These are phyloP conservation scores for Cladosporium phlei DNA, from an alignment of 2,329 filamentous ascomycete species.

Conservation along the genomic window DNA sequence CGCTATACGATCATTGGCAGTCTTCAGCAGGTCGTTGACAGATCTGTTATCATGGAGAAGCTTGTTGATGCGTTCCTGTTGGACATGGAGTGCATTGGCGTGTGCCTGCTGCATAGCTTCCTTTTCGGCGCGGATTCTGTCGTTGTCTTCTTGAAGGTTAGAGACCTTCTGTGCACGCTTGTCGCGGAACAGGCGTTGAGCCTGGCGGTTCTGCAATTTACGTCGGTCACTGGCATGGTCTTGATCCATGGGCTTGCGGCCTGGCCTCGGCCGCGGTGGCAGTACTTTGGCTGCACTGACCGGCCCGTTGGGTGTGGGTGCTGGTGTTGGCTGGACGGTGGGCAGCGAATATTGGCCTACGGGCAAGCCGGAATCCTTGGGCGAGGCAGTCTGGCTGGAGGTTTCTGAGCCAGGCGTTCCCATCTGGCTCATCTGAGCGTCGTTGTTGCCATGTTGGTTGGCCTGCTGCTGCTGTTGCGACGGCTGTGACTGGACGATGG, in stretches of 20 bases:
- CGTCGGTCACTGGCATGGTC: slow-evolving; percentile 90
- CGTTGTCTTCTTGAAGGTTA: slow-evolving; percentile 45
- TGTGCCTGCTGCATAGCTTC: slow-evolving; percentile 41
- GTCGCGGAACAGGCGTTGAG: slow-evolving; percentile 86
- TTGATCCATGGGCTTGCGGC: slow-evolving; percentile 71
- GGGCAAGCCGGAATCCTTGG: too few species aligned
- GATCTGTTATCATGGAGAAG: too few species aligned
- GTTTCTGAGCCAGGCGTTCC: too few species aligned
- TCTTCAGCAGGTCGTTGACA: slow-evolving; percentile 10
- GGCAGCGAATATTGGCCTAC: neutral
- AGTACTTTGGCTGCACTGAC: slow-evolving; percentile 35
- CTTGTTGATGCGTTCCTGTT: neutral
- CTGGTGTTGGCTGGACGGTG: neutral
- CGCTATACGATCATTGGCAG: too few species aligned
- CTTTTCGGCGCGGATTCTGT: slow-evolving; percentile 17
- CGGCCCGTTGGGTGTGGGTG: slow-evolving; percentile 29
- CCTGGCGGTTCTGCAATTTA: slow-evolving; percentile 89
- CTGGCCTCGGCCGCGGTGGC: slow-evolving; percentile 56
- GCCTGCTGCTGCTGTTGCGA: neutral
- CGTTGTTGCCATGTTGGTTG: too few species aligned
- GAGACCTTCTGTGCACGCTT: slow-evolving; percentile 78
- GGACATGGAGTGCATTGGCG: neutral
- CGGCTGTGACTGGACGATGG: neutral
- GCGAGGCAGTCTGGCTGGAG: too few species aligned
- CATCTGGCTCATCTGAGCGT: too few species aligned